Evolutionary conservation across 768 basidiomycete species (phyloP).

Genomic region (Chlorophyllum brunneum): DNA sequence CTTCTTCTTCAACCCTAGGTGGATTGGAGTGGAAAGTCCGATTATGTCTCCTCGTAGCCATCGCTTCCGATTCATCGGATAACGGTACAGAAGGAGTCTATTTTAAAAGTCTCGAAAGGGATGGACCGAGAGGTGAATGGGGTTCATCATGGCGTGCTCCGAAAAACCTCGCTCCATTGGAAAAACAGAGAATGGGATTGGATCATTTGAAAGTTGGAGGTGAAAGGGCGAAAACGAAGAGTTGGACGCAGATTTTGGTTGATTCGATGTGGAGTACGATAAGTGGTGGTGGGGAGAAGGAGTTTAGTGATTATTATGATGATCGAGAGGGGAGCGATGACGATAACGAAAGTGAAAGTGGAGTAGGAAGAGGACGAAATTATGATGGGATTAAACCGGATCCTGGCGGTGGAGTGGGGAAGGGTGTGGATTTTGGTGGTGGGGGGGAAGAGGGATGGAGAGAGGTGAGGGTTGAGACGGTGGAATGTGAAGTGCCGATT

Average conservation of each 20-base stretch:
- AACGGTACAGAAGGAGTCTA: constrained; percentile 47
- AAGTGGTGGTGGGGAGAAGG: constrained; percentile 26
- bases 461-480: constrained; percentile 74
- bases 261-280: constrained; percentile 20
- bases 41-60: constrained; percentile 79
- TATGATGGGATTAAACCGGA: constrained; percentile 50
- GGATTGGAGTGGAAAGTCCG: constrained; percentile 91
- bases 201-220: constrained; percentile 15
- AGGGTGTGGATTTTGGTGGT: constrained; percentile 41
- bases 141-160: constrained; percentile 64
- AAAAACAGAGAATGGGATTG: constrained; percentile 34
- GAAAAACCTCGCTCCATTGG: constrained; percentile 53
- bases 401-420: constrained; percentile 46
- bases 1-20: constrained; percentile 33
- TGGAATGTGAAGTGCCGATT: constrained; percentile 93
- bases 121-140: constrained; percentile 68
- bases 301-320: constrained; percentile 46
- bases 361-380: constrained; percentile 19
- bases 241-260: constrained; percentile 38
- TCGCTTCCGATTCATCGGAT: constrained; percentile 46
- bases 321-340: constrained; percentile 48
- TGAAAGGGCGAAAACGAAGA: constrained; percentile 21
- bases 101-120: constrained; percentile 49
- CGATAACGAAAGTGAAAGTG: constrained; percentile 33
- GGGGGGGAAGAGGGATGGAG: constrained; percentile 37